Evolutionary conservation across 441 rosid genomes (phyloP).

Genomic region (Capsella rubella): DNA sequence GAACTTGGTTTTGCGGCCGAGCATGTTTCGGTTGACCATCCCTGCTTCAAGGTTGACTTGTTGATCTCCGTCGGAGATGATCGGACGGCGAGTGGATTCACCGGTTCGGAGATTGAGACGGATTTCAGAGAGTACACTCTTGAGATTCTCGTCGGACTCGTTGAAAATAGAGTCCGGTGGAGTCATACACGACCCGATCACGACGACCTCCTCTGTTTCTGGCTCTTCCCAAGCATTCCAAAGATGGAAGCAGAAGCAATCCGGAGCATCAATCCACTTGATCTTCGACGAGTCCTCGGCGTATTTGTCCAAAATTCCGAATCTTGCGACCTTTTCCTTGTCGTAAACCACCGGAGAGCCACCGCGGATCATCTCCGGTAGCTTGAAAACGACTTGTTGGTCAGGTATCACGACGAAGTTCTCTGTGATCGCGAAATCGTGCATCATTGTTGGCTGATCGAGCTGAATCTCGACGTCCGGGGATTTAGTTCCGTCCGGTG

Average conservation of each 20-base stretch:
- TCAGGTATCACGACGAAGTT: constrained; percentile 74
- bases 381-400: constrained; percentile 80
- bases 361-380: constrained; percentile 75
- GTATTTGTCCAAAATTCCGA: constrained; percentile 64
- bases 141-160: constrained; percentile 70
- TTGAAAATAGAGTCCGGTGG: constrained; percentile 87
- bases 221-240: constrained; percentile 96
- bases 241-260: constrained; percentile 77
- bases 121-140: constrained; percentile 75
- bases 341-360: constrained; percentile 85
- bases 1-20: constrained; percentile 65
- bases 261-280: constrained; percentile 67
- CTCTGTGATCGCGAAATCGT: constrained; percentile 81
- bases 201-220: constrained; percentile 68
- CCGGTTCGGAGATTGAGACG: constrained; percentile 65
- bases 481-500: constrained; percentile 60
- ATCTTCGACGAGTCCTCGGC: constrained; percentile 51
- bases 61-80: constrained; percentile 50
- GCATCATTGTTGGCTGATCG: constrained; percentile 77
- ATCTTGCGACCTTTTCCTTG: constrained; percentile 62
- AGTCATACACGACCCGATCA: constrained; percentile 86
- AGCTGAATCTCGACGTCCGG: constrained; percentile 65
- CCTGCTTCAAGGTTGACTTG: constrained; percentile 81
- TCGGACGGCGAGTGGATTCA: constrained; percentile 63
- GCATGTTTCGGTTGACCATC: constrained; percentile 74